These are phyloP conservation scores for Xylariaceae sp. DNA, from an alignment of 2,329 filamentous ascomycete species.

Conservation along the genomic window DNA sequence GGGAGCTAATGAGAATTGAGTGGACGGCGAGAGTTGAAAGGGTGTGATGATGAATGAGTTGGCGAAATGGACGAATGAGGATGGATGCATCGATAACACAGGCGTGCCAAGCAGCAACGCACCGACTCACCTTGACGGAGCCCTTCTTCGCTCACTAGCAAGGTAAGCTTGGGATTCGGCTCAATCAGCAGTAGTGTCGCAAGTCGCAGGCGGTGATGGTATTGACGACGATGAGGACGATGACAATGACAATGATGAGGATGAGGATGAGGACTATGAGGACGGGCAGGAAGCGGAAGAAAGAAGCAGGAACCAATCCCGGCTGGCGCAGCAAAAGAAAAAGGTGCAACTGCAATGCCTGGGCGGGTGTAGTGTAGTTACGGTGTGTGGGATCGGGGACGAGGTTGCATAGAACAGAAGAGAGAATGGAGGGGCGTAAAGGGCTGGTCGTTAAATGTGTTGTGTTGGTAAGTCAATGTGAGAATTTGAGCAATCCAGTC, in stretches of 20 bases:
- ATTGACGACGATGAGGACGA: neutral
- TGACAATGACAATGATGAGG: neutral
- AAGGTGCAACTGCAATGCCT: neutral
- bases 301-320: neutral
- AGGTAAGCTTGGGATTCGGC: neutral
- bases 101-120: neutral
- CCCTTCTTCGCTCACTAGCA: neutral
- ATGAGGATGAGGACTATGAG: neutral
- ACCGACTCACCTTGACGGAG: neutral
- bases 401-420: neutral
- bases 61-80: neutral
- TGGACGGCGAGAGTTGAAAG: neutral
- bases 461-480: neutral
- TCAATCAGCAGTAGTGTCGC: neutral
- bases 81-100: neutral
- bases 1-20: conserved; percentile 5
- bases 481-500: neutral
- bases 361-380: neutral
- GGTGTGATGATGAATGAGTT: conserved; percentile 2
- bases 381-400: neutral
- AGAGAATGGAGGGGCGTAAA: neutral
- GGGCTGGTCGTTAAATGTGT: neutral
- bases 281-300: neutral
- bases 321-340: neutral
- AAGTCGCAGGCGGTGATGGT: neutral